Evolutionary conservation across 2,329 filamentous ascomycete species (phyloP).

Genomic region (Aureobasidium lini): DNA sequence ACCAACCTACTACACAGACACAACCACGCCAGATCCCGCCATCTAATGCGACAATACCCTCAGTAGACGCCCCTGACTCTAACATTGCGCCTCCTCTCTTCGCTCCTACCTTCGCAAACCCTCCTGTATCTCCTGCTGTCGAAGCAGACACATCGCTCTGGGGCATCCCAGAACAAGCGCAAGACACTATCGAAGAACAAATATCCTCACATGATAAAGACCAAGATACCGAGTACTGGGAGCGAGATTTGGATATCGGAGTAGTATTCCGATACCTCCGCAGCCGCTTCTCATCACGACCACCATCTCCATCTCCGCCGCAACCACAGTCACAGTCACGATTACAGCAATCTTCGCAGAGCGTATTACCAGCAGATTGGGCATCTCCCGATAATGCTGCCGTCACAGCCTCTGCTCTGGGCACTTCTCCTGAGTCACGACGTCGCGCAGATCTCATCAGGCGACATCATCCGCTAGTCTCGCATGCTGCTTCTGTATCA

Average conservation of each 20-base stretch:
- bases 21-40: conserved; percentile 19
- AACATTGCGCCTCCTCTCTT: conserved; percentile 36
- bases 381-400: conserved; percentile 16
- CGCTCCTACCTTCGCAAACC: conserved; percentile 39
- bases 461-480: conserved; percentile 81
- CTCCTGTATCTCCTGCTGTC: conserved; percentile 24
- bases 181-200: conserved; percentile 25
- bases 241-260: conserved; percentile 81
- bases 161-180: conserved; percentile 58
- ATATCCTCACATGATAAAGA: conserved; percentile 23
- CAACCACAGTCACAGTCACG: conserved; percentile 12
- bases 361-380: conserved; percentile 29
- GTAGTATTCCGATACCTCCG: conserved; percentile 85
- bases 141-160: conserved; percentile 50
- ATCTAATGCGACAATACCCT: conserved; percentile 24
- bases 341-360: conserved; percentile 20
- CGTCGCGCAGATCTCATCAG: conserved; percentile 77
- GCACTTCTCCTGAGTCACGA: conserved; percentile 51
- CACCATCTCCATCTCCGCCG: conserved; percentile 21
- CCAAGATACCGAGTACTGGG: conserved; percentile 72
- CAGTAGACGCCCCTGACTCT: conserved; percentile 18
- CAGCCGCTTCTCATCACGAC: conserved; percentile 58
- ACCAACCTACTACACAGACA: conserved; percentile 17
- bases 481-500: conserved; percentile 39
- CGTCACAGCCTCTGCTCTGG: conserved; percentile 32